Conservation (phyloP, 2,329 filamentous ascomycete genomes). For the Ophiostoma piceae region DNA sequence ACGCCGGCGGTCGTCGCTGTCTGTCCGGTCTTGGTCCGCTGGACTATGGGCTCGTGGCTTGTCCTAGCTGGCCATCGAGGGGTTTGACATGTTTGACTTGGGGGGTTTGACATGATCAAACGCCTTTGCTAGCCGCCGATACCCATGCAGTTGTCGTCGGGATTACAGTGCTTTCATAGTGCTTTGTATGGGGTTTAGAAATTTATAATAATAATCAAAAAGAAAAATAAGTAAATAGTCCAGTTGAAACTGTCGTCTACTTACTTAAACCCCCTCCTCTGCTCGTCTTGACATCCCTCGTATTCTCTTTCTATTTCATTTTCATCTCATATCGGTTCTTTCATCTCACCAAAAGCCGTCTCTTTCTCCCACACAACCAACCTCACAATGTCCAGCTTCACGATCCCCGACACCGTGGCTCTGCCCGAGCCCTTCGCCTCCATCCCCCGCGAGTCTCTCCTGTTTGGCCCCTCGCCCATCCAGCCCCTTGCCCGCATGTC, state of each 20-base stretch:
- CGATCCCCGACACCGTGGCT: conserved; percentile 21
- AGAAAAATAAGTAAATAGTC: not conserved
- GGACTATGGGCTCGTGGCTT: not conserved
- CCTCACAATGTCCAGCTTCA: conserved; percentile 16
- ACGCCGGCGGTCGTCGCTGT: not conserved
- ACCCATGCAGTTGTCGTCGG: not conserved
- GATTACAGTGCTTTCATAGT: not conserved
- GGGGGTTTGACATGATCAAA: conserved; percentile 7
- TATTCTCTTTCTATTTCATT: not conserved
- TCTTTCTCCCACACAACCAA: not conserved
- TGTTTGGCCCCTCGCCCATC: conserved; percentile 65
- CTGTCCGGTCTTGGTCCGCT: conserved; percentile 8
- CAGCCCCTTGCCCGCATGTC: conserved; percentile 62
- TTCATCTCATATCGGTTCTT: not conserved
- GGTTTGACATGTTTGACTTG: not conserved
- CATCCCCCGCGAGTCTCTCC: conserved; percentile 57
- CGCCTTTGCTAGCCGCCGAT: conserved; percentile 9
- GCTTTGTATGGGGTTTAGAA: not conserved
- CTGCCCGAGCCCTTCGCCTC: conserved; percentile 58
- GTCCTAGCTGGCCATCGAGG: not conserved
- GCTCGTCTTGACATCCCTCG: not conserved
- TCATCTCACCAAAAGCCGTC: not conserved
- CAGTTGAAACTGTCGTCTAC: not conserved
- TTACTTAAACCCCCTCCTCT: conserved; percentile 12
- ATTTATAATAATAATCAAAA: not conserved